phyloP scores from a whole-genome alignment of 1,284 basidiomycete genomes.

The Pseudomicrostroma phylloplanum region DNA sequence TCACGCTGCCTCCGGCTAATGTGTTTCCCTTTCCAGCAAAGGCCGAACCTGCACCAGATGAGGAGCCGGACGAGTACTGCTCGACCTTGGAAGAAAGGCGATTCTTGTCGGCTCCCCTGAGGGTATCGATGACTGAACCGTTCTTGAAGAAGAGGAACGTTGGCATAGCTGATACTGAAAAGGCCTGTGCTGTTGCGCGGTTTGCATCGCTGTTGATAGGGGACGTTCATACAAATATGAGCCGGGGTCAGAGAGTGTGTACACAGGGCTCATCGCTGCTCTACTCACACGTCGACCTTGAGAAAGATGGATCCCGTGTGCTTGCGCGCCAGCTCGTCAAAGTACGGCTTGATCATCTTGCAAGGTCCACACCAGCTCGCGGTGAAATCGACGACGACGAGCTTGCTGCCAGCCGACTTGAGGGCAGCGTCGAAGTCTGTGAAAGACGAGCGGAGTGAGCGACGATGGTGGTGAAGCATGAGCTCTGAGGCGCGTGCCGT shows the following conservation, averaged over 20 bases:
- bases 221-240: background rate
- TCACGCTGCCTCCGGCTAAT: background rate
- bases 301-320: constrained; percentile 14
- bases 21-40: constrained; percentile 7
- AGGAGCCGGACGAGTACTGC: constrained; percentile 9
- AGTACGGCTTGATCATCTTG: constrained; percentile 17
- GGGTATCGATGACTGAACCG: constrained; percentile 13
- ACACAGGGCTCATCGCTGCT: background rate
- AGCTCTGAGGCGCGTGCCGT: no score
- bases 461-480: background rate
- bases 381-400: constrained; percentile 23
- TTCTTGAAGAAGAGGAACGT: constrained; percentile 22
- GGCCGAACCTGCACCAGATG: background rate
- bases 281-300: constrained; percentile 18
- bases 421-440: constrained; percentile 19
- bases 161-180: constrained; percentile 20
- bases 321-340: constrained; percentile 12
- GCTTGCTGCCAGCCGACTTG: constrained; percentile 13
- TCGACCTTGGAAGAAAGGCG: constrained; percentile 10
- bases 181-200: constrained; percentile 11
- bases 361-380: constrained; percentile 18
- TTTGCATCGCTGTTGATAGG: constrained; percentile 8
- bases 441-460: background rate
- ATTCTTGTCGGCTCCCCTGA: constrained; percentile 17
- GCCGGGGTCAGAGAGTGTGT: background rate